These are phyloP conservation scores for Colletotrichum scovillei DNA, from an alignment of 2,329 filamentous ascomycete species.

Conservation along the genomic window DNA sequence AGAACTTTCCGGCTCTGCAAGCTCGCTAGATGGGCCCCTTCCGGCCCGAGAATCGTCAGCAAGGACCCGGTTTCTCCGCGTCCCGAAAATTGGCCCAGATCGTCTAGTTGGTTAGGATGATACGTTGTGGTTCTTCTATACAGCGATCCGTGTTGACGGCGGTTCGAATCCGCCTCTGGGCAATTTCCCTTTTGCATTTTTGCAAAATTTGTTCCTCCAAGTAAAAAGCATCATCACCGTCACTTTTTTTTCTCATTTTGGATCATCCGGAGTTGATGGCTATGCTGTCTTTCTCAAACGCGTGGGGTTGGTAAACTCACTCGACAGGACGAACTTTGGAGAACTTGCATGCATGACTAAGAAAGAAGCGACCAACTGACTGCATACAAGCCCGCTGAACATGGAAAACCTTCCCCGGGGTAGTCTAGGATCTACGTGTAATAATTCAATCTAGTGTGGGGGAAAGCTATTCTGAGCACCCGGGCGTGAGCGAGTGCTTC, in stretches of 20 bases:
- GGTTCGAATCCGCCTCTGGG: constrained; percentile 37
- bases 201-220: background rate
- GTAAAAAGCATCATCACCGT: background rate
- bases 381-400: background rate
- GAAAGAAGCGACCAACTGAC: background rate
- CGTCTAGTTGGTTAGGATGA: constrained; percentile 37
- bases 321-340: no score
- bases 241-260: background rate
- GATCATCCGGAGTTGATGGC: no score
- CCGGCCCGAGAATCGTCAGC: background rate
- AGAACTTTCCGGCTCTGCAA: background rate
- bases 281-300: no score
- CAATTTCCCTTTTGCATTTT: background rate
- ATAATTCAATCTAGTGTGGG: background rate
- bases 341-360: background rate
- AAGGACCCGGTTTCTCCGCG: background rate
- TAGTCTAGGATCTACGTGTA: background rate
- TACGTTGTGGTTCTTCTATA: constrained; percentile 34
- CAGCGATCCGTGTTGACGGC: constrained; percentile 36
- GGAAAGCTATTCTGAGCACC: background rate
- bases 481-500: background rate
- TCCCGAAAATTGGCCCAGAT: constrained; percentile 22
- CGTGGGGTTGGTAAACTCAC: no score
- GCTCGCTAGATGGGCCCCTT: background rate
- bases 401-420: background rate